Percentiles rank a stretch among this genome's conserved stretches.
Conservation (phyloP, 192 early-diverging fungal genomes). For the Backusella macrospora region DNA sequence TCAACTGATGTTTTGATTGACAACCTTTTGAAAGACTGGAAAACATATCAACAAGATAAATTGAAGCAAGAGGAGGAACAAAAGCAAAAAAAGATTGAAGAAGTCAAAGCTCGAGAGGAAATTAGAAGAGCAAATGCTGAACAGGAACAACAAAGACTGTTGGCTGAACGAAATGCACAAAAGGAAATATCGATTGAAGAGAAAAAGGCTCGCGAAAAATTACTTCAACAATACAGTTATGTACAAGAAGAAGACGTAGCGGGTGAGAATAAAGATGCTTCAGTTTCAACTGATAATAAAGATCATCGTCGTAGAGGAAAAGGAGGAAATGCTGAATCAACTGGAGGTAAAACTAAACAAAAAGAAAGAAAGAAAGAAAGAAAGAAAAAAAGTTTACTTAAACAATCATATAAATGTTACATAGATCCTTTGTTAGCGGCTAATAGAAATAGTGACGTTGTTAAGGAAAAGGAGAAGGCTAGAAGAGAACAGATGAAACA, state of each 20-base stretch:
- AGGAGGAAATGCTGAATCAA: not conserved
- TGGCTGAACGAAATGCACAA: not conserved
- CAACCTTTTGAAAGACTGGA: slow-evolving; percentile 48
- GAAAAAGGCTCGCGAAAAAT: slow-evolving; percentile 48
- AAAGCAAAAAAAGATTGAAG: slow-evolving; percentile 32
- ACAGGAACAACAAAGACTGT: slow-evolving; percentile 3
- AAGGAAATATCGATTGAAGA: slow-evolving; percentile 38
- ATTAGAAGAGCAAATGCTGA: not conserved
- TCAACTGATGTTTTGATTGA: slow-evolving; percentile 47
- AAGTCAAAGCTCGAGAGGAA: slow-evolving; percentile 28
- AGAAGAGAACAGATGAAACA: slow-evolving; percentile 53
- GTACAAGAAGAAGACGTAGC: slow-evolving; percentile 63
- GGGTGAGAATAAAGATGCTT: slow-evolving; percentile 41
- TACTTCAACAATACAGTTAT: slow-evolving; percentile 64
- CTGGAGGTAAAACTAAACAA: not conserved
- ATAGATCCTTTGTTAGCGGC: slow-evolving; percentile 45
- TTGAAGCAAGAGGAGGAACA: slow-evolving; percentile 37
- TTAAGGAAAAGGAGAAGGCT: slow-evolving; percentile 61
- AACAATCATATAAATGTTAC: not conserved
- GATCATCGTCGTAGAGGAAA: not conserved
- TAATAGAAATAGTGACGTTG: slow-evolving; percentile 61
- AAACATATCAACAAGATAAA: slow-evolving; percentile 43
- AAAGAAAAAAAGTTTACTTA: not conserved
- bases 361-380: not conserved
- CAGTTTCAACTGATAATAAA: not conserved